These are phyloP conservation scores for Picea sitchensis DNA, from an alignment of 75 land plant genomes.

Conservation along the genomic window DNA sequence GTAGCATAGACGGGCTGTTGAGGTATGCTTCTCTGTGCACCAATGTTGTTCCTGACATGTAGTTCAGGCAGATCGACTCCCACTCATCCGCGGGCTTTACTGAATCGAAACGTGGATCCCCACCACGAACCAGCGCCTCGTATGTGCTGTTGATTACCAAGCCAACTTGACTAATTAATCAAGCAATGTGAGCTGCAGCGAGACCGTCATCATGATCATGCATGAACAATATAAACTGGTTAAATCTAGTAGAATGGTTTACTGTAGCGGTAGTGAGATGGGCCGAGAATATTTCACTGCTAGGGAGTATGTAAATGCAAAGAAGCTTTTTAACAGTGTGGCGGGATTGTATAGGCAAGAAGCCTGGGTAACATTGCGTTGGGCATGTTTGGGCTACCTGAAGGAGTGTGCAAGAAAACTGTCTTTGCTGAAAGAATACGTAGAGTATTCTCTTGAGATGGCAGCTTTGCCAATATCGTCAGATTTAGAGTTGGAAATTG, in stretches of 20 bases:
- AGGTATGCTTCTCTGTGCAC: too few species aligned
- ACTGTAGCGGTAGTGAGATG: constrained; percentile 57
- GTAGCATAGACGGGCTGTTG: too few species aligned
- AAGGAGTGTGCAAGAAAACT: constrained; percentile 69
- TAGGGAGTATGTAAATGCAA: too few species aligned
- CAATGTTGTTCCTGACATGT: too few species aligned
- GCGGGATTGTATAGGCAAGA: constrained; percentile 76
- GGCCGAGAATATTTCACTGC: constrained; percentile 59
- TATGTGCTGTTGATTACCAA: too few species aligned
- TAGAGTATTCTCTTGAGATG: constrained; percentile 91
- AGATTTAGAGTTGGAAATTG: constrained; percentile 5
- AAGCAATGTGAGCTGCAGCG: too few species aligned
- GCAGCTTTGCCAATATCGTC: constrained; percentile 64
- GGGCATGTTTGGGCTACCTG: constrained; percentile 75
- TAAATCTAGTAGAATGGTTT: constrained; percentile 55
- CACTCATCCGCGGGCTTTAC: too few species aligned
- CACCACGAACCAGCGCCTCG: constrained; percentile 9
- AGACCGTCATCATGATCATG: constrained; percentile 28
- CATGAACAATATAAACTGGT: constrained; percentile 55
- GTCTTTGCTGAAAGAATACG: constrained; percentile 54
- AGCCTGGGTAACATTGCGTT: constrained; percentile 79
- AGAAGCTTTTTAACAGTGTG: constrained; percentile 48
- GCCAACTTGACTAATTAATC: too few species aligned
- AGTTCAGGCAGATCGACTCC: too few species aligned
- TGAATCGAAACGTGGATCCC: constrained; percentile 43